Evolutionary conservation across 768 basidiomycete species (phyloP), one percentile per base, ranked within the genome.

Genomic region (Guyanaporus albipodus): DNA sequence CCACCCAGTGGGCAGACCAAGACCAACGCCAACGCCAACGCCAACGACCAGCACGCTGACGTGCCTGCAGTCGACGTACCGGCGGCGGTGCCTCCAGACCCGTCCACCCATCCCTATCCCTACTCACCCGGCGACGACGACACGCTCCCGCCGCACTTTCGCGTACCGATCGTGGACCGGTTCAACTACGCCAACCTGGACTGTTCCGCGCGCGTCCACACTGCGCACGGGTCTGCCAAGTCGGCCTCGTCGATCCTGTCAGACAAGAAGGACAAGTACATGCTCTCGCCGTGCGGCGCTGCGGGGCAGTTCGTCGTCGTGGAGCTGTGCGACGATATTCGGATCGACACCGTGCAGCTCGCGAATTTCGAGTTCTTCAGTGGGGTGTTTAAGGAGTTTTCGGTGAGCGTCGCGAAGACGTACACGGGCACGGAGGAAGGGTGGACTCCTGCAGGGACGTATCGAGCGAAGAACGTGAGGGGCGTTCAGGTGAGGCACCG

Each of bases 341-440:
- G 91, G 36, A 93, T 98, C 58, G 95, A 98, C 63, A 95, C 92
- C 0, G 84, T 98, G 36, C 93, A 97, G 63, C 71, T 99, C 15
- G 94, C 93, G 48, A 95, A 97, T 61, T 96, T 90, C 62, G 95
- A 99, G 70, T 98, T 97, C 71, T 99, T 97, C 69, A 91, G 87
- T 53, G 93, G 94, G 2, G 88, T 96, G 12, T 94, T 98, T 73
- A 87, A 88, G 67, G 91, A 95, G 46, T 87, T 98, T 52, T 77
- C 77, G 5, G 83, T 98, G 38, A 88, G 86, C 64, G 91, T 81
- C 8, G 83, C 91, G 1, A 96, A 94, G 55, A 89, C 84, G 8
- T 87, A 87, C 53, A 76, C 78, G 8, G 76, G 73, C 17, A 74
- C 75, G 32, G 64, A 73, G 22, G 75, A 80, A 12, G 79, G 73